A percentile compares a stretch with the other conserved stretches of the same genome.
Evolutionary conservation across 495 filamentous ascomycete genomes (phyloP).

Genomic region (Penicillium paradoxum): DNA sequence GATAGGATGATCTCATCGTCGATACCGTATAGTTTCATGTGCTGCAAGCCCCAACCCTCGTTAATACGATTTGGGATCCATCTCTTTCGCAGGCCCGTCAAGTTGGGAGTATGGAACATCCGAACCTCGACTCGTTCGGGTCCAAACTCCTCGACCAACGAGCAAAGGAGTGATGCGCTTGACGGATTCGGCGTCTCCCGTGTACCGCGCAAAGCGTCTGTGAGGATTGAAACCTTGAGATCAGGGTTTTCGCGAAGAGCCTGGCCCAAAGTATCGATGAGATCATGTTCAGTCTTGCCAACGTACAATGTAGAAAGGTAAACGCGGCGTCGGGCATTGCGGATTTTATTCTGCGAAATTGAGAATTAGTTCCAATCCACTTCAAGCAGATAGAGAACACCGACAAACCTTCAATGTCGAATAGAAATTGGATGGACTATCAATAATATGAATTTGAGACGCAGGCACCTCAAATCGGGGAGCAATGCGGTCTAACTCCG

Average conservation of each 20-base stretch:
- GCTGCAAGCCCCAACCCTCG: conserved; percentile 96
- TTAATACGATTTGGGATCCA: conserved; percentile 85
- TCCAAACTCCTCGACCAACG: conserved; percentile 78
- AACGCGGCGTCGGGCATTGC: conserved; percentile 67
- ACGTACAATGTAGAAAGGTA: conserved; percentile 96
- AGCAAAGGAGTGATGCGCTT: conserved; percentile 81
- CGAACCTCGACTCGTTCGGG: conserved; percentile 83
- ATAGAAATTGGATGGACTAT: conserved; percentile 80
- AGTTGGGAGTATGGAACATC: conserved; percentile 96
- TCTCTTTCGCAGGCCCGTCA: conserved; percentile 81
- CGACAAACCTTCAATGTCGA: conserved; percentile 69
- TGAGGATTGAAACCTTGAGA: conserved; percentile 85
- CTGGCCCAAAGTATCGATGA: conserved; percentile 73
- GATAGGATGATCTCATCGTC: conserved; percentile 96
- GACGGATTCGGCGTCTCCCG: conserved; percentile 84
- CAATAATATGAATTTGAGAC: conserved; percentile 73
- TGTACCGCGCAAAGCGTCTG: conserved; percentile 86
- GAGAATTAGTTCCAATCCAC: conserved; percentile 8
- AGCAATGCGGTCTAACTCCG: conserved; percentile 81
- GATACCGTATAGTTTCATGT: conserved; percentile 98
- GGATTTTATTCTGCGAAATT: conserved; percentile 64
- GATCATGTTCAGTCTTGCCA: conserved; percentile 86
- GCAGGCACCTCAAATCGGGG: conserved; percentile 83
- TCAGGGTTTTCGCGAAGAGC: conserved; percentile 74
- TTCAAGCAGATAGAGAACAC: neutral